Evolutionary conservation across 2,329 filamentous ascomycete genomes (phyloP).

Genomic region (Sporothrix protearum): DNA sequence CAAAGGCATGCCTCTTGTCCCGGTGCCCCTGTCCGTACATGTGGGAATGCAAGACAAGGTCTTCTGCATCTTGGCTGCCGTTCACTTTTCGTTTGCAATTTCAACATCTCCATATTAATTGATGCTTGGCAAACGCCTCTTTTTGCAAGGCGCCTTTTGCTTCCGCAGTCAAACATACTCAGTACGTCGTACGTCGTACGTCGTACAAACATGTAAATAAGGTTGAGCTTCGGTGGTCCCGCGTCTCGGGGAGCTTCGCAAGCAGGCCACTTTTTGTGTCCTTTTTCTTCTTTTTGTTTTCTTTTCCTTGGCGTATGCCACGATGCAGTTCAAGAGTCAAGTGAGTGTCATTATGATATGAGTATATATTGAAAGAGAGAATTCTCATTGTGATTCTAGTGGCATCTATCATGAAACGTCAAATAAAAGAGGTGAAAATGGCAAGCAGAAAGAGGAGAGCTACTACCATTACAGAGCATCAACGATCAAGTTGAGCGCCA

Average conservation of each 20-base stretch:
- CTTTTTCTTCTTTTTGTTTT: background rate
- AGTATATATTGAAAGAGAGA: background rate
- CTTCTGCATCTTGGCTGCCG: background rate
- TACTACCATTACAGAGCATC: background rate
- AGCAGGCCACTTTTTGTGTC: background rate
- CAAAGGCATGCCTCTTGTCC: background rate
- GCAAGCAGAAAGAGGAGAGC: background rate
- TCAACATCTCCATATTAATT: background rate
- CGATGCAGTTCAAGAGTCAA: background rate
- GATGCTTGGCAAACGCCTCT: background rate
- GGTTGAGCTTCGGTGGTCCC: background rate
- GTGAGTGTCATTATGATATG: background rate
- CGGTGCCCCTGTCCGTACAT: background rate
- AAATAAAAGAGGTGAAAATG: background rate
- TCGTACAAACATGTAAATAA: background rate
- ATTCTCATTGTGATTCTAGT: background rate
- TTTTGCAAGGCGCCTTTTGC: background rate
- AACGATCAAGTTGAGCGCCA: background rate
- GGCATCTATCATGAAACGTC: background rate
- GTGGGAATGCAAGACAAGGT: no score
- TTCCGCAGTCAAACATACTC: background rate
- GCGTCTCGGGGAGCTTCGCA: background rate
- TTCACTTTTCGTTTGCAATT: background rate
- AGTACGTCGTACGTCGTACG: no score
- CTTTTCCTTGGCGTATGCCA: conserved; percentile 1